Conservation (phyloP, 1,284 basidiomycete genomes). For the Ustilago bromivora region DNA sequence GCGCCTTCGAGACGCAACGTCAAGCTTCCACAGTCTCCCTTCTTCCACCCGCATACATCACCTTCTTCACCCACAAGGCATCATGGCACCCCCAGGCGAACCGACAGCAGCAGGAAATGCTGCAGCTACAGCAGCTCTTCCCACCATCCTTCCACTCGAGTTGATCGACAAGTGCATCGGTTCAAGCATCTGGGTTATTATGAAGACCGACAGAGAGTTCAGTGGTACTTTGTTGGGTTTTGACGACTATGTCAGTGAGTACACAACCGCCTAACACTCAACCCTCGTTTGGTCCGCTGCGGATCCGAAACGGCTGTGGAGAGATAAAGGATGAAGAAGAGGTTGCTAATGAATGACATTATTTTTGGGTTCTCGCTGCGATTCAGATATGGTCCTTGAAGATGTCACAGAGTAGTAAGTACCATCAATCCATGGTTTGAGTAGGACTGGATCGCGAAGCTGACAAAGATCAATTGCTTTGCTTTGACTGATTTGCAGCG, state of each 20-base stretch:
- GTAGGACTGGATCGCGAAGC: neutral
- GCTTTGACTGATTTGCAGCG: slow-evolving; percentile 73
- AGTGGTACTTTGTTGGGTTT: slow-evolving; percentile 95
- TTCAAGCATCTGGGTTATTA: slow-evolving; percentile 69
- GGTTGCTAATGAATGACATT: neutral
- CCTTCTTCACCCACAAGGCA: neutral
- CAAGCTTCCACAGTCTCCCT: slow-evolving; percentile 4
- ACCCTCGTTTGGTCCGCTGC: neutral
- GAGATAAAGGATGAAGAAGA: neutral
- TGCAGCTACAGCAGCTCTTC: slow-evolving; percentile 42
- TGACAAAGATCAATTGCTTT: neutral
- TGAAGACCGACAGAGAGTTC: slow-evolving; percentile 70
- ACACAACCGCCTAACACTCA: neutral
- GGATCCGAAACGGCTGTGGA: neutral
- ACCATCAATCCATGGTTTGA: too few relatives aligned
- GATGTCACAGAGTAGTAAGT: slow-evolving; percentile 95
- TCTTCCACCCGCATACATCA: neutral
- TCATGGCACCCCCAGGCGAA: slow-evolving; percentile 49
- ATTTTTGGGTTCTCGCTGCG: neutral
- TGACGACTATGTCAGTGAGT: slow-evolving; percentile 99
- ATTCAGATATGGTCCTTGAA: slow-evolving; percentile 93
- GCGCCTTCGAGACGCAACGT: neutral
- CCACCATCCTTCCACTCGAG: slow-evolving; percentile 67
- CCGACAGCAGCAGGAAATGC: slow-evolving; percentile 41
- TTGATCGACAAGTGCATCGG: slow-evolving; percentile 70